These are phyloP conservation scores for Populus hybrid DNA, from an alignment of 441 rosid species.

Conservation along the genomic window DNA sequence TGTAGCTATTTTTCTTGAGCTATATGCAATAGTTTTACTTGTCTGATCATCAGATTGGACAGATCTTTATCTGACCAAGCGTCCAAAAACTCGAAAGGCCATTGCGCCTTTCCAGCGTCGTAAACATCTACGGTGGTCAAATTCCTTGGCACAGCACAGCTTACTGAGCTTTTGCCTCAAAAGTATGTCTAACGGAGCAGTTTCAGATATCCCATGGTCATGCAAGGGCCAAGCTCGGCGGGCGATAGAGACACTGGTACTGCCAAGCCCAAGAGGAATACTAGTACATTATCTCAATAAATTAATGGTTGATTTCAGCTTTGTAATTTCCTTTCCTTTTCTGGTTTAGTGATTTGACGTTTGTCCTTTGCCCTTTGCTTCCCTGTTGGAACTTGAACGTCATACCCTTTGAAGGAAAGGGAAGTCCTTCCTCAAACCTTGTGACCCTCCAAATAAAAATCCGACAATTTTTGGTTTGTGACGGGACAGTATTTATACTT, in stretches of 20 bases:
- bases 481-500: no score
- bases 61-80: not conserved
- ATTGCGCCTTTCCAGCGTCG: not conserved
- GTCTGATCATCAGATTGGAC: slow-evolving; percentile 19
- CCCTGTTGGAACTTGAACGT: no score
- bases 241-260: not conserved
- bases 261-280: no score
- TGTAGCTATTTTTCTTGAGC: slow-evolving; percentile 20
- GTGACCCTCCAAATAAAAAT: not conserved
- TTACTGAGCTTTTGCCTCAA: slow-evolving; percentile 16
- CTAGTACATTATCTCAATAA: no score
- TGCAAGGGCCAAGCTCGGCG: slow-evolving; percentile 29
- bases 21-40: slow-evolving; percentile 5
- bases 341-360: no score
- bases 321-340: no score
- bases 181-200: slow-evolving; percentile 17
- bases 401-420: not conserved
- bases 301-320: no score
- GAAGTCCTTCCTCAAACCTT: not conserved
- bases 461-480: no score
- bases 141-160: slow-evolving; percentile 16
- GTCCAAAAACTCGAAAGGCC: not conserved
- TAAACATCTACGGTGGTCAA: slow-evolving; percentile 18
- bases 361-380: no score
- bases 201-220: slow-evolving; percentile 32